phyloP scores from a whole-genome alignment of 148 eudicot species.

The Vaccinium corymbosum region DNA sequence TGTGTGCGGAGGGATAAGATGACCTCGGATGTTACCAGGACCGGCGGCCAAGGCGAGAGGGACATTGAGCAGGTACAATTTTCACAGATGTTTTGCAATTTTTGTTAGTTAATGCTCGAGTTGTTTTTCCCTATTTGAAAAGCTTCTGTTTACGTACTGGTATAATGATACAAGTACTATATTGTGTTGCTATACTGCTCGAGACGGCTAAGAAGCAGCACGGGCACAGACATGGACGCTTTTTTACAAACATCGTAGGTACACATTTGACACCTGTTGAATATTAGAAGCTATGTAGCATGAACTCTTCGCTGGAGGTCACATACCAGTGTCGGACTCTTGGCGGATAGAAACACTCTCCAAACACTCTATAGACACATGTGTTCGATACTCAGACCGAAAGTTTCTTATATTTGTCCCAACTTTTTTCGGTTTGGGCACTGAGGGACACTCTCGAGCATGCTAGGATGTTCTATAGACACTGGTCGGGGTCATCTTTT shows the following conservation, averaged over 20 bases:
- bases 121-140: not conserved
- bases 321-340: no score
- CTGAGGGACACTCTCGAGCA: no score
- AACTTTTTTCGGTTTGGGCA: no score
- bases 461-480: no score
- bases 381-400: no score
- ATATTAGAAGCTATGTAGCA: not conserved
- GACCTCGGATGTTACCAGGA: conserved; percentile 56
- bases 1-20: conserved; percentile 36
- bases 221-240: not conserved
- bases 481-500: no score
- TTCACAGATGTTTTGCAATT: not conserved
- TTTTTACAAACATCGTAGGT: not conserved
- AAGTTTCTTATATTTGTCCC: no score
- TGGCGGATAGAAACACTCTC: no score
- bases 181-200: no score
- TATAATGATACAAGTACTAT: not conserved
- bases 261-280: not conserved
- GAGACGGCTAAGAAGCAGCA: not conserved
- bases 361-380: no score
- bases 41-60: conserved; percentile 52
- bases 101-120: not conserved
- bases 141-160: not conserved
- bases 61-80: conserved; percentile 68
- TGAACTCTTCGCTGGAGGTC: no score